Evolutionary conservation across 2,329 filamentous ascomycete species (phyloP).

Genomic region (Teratosphaeria zuluensis): DNA sequence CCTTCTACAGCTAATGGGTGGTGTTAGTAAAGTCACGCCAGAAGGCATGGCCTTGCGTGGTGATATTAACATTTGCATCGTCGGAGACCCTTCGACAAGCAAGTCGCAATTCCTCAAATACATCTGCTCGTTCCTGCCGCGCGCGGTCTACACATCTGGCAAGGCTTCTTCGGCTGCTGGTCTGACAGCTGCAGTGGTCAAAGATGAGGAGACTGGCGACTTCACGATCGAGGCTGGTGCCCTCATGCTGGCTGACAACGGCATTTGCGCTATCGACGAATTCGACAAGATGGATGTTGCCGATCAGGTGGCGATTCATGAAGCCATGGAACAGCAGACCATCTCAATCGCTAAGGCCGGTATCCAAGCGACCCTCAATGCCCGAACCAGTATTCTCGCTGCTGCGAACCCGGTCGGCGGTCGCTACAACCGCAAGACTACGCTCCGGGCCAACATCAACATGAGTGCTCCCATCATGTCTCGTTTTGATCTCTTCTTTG

Average conservation of each 20-base stretch:
- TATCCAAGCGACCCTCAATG: conserved; percentile 95
- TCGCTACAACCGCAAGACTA: conserved; percentile 94
- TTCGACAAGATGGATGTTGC: conserved; percentile 99
- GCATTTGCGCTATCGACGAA: conserved; percentile 96
- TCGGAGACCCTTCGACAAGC: conserved; percentile 91
- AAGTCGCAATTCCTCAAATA: conserved; percentile 99
- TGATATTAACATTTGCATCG: conserved; percentile 97
- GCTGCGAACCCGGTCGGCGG: conserved; percentile 94
- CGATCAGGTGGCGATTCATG: conserved; percentile 97
- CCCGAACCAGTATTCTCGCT: conserved; percentile 86
- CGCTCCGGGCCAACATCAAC: conserved; percentile 89
- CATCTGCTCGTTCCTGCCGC: conserved; percentile 90
- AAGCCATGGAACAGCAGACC: conserved; percentile 99
- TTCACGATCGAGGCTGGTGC: conserved; percentile 98
- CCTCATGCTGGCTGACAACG: conserved; percentile 92
- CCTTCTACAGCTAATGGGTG: conserved; percentile 88
- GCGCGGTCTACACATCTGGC: conserved; percentile 93
- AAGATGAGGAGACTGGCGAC: conserved; percentile 96
- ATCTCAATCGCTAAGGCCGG: conserved; percentile 98
- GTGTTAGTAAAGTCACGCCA: conserved; percentile 80
- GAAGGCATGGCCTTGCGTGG: conserved; percentile 94
- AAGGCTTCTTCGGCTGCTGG: conserved; percentile 96
- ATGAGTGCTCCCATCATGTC: conserved; percentile 99
- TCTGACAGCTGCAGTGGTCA: conserved; percentile 93
- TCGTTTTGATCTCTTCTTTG: conserved; percentile 97